A percentile compares a stretch with the other conserved stretches of the same genome.
Evolutionary conservation across 1,139 yeast genomes (phyloP).

Genomic region (Fermentozyma sake): DNA sequence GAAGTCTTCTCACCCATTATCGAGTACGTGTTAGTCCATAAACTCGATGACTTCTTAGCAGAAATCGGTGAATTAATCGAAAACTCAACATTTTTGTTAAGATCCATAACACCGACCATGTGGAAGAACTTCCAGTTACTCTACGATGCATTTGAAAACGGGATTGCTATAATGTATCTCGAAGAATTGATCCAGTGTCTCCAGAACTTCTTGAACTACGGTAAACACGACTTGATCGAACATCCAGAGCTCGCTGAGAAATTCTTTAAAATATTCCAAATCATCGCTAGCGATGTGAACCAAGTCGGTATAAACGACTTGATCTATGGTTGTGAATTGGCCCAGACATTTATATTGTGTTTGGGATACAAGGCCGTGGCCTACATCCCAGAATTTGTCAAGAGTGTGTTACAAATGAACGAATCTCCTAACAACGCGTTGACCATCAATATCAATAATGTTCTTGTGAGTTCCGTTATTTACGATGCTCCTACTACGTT

Average conservation of each 20-base stretch:
- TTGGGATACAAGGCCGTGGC: slow-evolving; percentile 37
- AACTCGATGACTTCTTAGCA: slow-evolving; percentile 72
- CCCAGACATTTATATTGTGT: slow-evolving; percentile 51
- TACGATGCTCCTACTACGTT: slow-evolving; percentile 58
- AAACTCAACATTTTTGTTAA: slow-evolving; percentile 72
- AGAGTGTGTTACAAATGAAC: slow-evolving; percentile 19
- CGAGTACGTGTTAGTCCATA: slow-evolving; percentile 57
- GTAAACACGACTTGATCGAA: slow-evolving; percentile 44
- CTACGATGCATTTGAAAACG: slow-evolving; percentile 49
- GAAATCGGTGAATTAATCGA: slow-evolving; percentile 85
- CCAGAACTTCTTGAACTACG: slow-evolving; percentile 75
- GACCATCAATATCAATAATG: slow-evolving; percentile 57
- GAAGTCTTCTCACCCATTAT: slow-evolving; percentile 72
- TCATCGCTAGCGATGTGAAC: slow-evolving; percentile 33
- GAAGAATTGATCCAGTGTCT: slow-evolving; percentile 77
- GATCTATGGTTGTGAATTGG: slow-evolving; percentile 46
- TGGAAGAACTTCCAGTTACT: slow-evolving; percentile 69
- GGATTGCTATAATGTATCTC: slow-evolving; percentile 56
- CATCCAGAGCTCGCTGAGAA: slow-evolving; percentile 19
- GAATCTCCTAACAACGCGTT: slow-evolving; percentile 34
- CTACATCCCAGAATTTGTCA: slow-evolving; percentile 38
- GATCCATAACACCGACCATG: slow-evolving; percentile 66
- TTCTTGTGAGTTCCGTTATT: slow-evolving; percentile 62
- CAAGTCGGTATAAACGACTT: slow-evolving; percentile 47
- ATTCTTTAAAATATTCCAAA: slow-evolving; percentile 31